A percentile compares a stretch with the other conserved stretches of the same genome.
Evolutionary conservation across 2,329 filamentous ascomycete species (phyloP).

Genomic region (Dactylellina drechsleri): DNA sequence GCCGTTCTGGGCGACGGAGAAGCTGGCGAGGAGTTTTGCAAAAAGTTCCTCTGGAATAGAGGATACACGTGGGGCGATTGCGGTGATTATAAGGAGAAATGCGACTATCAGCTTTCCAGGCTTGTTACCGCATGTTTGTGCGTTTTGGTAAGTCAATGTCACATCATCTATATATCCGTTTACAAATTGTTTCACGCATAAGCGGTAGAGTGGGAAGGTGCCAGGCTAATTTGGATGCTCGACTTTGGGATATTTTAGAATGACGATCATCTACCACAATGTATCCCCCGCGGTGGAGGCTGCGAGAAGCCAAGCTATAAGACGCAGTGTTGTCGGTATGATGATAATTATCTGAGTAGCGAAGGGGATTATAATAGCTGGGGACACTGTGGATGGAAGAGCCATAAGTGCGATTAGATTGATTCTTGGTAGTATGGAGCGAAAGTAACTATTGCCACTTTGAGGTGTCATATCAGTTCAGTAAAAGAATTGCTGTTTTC

Average conservation of each 20-base stretch:
- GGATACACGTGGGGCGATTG: conserved; percentile 8
- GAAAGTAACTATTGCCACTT: too few species aligned
- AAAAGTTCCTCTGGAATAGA: conserved; percentile 17
- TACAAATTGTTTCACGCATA: too few species aligned
- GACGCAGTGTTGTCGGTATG: conserved; percentile 5
- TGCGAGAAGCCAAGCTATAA: background rate
- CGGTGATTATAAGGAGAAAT: conserved; percentile 3
- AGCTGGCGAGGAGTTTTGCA: background rate
- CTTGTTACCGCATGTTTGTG: background rate
- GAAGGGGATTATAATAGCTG: conserved; percentile 6
- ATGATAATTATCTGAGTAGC: background rate
- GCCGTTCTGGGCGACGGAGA: conserved; percentile 1
- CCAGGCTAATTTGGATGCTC: background rate
- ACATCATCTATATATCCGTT: background rate
- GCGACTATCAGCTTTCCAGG: background rate
- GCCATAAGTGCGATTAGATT: conserved; percentile 3
- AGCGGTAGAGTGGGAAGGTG: background rate
- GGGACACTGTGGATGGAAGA: conserved; percentile 15
- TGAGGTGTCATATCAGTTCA: too few species aligned
- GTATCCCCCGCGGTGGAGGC: background rate
- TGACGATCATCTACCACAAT: conserved; percentile 7
- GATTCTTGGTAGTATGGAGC: too few species aligned
- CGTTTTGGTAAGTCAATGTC: conserved; percentile 7
- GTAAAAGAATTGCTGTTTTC: too few species aligned
- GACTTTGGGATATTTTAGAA: background rate